phyloP scores from a whole-genome alignment of 2,329 filamentous ascomycete genomes.

The Colletotrichum trifolii region DNA sequence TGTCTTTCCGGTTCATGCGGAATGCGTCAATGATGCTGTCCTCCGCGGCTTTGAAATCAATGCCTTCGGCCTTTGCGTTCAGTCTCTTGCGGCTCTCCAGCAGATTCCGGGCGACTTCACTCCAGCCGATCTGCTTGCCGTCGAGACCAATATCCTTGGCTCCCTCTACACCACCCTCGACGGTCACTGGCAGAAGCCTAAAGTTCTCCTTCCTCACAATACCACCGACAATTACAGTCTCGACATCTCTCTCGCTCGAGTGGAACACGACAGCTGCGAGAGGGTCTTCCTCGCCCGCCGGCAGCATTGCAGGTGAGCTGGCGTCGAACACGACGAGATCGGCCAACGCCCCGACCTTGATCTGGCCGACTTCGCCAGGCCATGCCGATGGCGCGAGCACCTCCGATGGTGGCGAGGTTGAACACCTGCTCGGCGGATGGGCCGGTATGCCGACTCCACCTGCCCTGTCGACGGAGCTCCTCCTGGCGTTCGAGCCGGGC shows the following conservation, averaged over 20 bases:
- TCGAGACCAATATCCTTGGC: slow-evolving; percentile 2
- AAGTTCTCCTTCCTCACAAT: slow-evolving; percentile 49
- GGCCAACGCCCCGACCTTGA: slow-evolving; percentile 58
- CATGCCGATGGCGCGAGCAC: slow-evolving; percentile 55
- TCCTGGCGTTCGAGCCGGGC: slow-evolving; percentile 10
- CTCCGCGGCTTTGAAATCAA: slow-evolving; percentile 16
- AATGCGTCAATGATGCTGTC: slow-evolving; percentile 1
- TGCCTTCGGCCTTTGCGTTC: background rate
- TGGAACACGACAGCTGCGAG: slow-evolving; percentile 56
- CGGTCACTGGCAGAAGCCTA: slow-evolving; percentile 37
- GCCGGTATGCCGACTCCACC: slow-evolving; percentile 21
- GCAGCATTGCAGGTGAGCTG: slow-evolving; percentile 46
- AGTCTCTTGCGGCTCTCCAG: slow-evolving; percentile 13
- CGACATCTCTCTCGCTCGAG: slow-evolving; percentile 52
- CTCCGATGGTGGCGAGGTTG: slow-evolving; percentile 60
- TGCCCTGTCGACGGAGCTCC: slow-evolving; percentile 44
- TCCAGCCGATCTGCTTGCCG: slow-evolving; percentile 2
- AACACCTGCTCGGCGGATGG: slow-evolving; percentile 49
- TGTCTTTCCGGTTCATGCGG: slow-evolving; percentile 8
- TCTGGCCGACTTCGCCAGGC: slow-evolving; percentile 53
- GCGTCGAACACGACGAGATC: slow-evolving; percentile 61
- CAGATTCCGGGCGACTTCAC: slow-evolving; percentile 4
- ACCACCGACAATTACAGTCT: slow-evolving; percentile 55
- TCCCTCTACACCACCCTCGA: background rate
- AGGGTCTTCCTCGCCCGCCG: slow-evolving; percentile 53